Base-by-base conservation (phyloP, 1,284 basidiomycete species). In the Amylostereum chailletii region DNA sequence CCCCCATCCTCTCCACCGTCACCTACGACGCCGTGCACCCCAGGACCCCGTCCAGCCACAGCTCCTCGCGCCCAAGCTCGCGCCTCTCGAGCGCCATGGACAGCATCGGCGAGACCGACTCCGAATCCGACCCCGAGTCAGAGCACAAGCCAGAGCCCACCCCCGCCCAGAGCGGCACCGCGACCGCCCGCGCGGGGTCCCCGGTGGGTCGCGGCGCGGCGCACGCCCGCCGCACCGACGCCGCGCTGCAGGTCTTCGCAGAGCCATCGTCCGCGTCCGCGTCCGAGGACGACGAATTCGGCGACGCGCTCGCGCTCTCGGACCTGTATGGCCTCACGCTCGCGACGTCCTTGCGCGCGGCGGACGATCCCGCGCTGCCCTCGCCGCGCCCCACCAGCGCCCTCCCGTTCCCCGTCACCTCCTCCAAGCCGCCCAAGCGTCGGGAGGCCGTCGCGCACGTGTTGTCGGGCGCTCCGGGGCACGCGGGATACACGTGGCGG, bases 101-200 rank as follows among this genome's bases (percentile, higher is more conserved):
- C 36, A 58, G 55, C 37, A 62, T 63, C 36, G 59, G 55, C 33
- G 61, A 63, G 47, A 52, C 44, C 44, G 57, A 54, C n/a, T 26
- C 11, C 7, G 40, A 9, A 26, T 11, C 39, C 5, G n/a, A 11
- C 6, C 29, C 39, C 6, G 42, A 57, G 26, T 34, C 10, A 27
- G 54, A 53, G 42, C 58, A 55, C 42, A 58, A 32, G 50, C 44
- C 32, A 53, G 50, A 29, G 48, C 45, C 30, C 31, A 36, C 27
- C 11, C 27, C 6, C 45, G 47, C 41, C 11, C 53, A 45, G 41
- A 43, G 34, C 19, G 27, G 42, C 45, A 27, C 52, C 8, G 49
- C 51, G 34, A 53, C 54, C 10, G 55, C 52, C 10, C 54, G 57
- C 32, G 48, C 51, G 11, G 53, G 49, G 33, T 54, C 54, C 27